Evolutionary conservation across 257 asterid species (phyloP), one percentile per base, ranked within the genome.

Genomic region (Capsicum rhomboideum): DNA sequence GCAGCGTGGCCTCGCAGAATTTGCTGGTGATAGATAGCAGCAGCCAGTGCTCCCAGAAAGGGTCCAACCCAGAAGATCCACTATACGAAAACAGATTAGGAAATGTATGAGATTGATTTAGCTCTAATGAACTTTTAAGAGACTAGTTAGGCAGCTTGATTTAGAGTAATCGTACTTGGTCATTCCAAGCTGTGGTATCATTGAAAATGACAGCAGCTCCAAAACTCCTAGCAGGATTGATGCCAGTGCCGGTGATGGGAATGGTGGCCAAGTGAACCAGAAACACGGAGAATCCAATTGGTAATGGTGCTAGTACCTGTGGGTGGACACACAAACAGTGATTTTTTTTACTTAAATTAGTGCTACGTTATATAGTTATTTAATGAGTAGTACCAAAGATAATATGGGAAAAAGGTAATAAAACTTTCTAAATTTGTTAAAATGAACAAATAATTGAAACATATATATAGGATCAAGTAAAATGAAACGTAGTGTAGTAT

Each of bases 31-130:
- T 79, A 84, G 8, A 63, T 20, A 6, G 71, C 52, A n/a, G 84
- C 87, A 29, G 13, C 74, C 83, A 79, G 2, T 52, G 87, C 87
- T 84, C 87, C 87, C 21, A 79, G 6, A 79, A 67, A 34, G n/a
- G 87, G 87, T 26, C 87, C 87, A 34, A 84, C 84, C 84, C 87
- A 84, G 84, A 79, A 84, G 46, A 84, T 79, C 87, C 87, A 79
- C 87, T 84, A 2, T 17, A 52, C 40, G 5, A 23, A 68, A 26
- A 68, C 14, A 46, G 40, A 74, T 44, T 6, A 72, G 37, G 13
- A 7, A 72, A 0, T 26, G 63, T 12, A 37, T 29, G 16, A 53
- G 21, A 82, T 28, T 10, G 42, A 29, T 0, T n/a, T n/a, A 53
- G 40, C 26, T 18, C 21, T 34, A 79, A 79, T 59, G 31, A 61